Conservation (phyloP, 2,329 filamentous ascomycete genomes). For the Neopestalotiopsis sp. region DNA sequence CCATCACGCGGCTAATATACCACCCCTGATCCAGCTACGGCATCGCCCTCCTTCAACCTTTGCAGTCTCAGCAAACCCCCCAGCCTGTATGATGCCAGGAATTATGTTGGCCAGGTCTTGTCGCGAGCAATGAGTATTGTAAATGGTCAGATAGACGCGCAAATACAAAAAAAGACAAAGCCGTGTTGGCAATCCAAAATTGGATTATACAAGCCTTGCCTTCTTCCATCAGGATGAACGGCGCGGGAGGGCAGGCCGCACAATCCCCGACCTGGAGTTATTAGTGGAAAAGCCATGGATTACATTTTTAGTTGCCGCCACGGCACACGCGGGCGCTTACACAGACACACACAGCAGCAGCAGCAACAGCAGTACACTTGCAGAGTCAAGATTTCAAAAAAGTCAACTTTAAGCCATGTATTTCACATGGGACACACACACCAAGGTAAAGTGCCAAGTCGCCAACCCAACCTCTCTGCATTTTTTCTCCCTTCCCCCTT, state of each 20-base stretch:
- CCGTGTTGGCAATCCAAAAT: neutral
- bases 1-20: constrained; percentile 10
- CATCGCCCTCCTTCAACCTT: neutral
- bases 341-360: too few relatives aligned
- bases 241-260: neutral
- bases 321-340: neutral
- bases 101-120: neutral
- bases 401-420: neutral
- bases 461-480: neutral
- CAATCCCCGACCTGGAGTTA: neutral
- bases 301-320: constrained; percentile 10
- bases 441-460: neutral
- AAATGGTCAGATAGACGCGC: neutral
- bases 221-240: neutral
- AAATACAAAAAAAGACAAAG: neutral
- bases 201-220: neutral
- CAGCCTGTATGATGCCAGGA: neutral
- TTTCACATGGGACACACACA: neutral
- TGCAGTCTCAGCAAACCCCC: neutral
- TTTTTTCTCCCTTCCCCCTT: neutral
- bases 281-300: neutral
- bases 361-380: too few relatives aligned
- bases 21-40: constrained; percentile 4
- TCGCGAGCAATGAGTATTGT: neutral
- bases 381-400: neutral